Conservation (phyloP, 164 flowering plant genomes). For the Berberis vulgaris region DNA sequence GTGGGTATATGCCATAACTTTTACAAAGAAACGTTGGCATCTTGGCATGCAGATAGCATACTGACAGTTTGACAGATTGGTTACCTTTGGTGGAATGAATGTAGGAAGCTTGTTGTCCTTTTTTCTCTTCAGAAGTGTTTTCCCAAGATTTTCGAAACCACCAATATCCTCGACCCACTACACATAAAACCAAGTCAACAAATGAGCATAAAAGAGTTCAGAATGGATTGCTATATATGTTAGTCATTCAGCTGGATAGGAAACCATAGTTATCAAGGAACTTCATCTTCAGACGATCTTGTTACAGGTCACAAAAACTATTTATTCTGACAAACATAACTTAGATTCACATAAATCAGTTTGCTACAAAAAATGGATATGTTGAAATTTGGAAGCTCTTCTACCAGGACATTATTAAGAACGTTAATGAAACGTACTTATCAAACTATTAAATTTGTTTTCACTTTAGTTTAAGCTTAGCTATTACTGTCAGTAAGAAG, state of each 20-base stretch:
- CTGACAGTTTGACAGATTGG: background rate
- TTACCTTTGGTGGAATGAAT: constrained; percentile 71
- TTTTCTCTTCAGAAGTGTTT: constrained; percentile 49
- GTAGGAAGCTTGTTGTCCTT: constrained; percentile 59
- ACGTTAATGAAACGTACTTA: no score
- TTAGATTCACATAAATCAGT: no score
- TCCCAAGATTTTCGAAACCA: constrained; percentile 61
- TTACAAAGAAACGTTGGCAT: background rate
- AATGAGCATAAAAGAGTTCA: background rate
- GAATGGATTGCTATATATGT: background rate
- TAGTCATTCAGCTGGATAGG: background rate
- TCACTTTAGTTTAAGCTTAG: no score
- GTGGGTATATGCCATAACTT: no score
- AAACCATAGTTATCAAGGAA: background rate
- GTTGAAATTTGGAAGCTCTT: no score
- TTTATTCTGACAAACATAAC: no score
- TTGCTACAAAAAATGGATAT: no score
- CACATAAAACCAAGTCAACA: constrained; percentile 7
- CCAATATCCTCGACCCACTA: constrained; percentile 84
- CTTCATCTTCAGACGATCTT: no score
- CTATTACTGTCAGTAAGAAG: no score
- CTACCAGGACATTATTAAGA: no score
- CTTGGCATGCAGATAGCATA: background rate
- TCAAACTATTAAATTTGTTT: no score
- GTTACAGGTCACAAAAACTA: no score